Base-by-base conservation (phyloP, 2,329 filamentous ascomycete genomes). In the Dothistroma septosporum region DNA sequence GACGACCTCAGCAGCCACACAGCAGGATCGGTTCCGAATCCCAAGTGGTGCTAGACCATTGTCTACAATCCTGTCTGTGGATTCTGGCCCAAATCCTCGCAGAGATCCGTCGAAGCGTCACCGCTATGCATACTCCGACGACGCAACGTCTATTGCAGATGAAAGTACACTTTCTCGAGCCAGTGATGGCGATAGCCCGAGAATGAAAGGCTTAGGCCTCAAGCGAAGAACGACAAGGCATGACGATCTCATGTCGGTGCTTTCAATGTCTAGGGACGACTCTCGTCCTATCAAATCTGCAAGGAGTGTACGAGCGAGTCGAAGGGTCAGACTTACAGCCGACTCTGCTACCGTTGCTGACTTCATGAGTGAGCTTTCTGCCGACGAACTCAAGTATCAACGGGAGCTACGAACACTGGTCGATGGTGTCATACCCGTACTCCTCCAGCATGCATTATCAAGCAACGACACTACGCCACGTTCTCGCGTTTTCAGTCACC, bases 351-450 rank as follows among this genome's bases (percentile, higher is more conserved):
- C 88, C 0, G 81, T 91, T 11, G 81, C 85, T 22, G 91, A 93
- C 64, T 79, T 97, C 21, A 83, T 97, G 73, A 82, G 83, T 56
- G 92, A 96, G 71, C 86, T 99, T 64, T 81, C 85, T 11, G 84
- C 88, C 5, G 94, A 97, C 68, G 94, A 99, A 75, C 79, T 84
- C 49, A 89, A 94, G 67, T 99, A 97, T 72, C 88, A 89, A 76
- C 85, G 92, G 58, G 94, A 99, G 75, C 82, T 99, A 33, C 91
- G 92, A 72, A 97, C 94, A 0, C 78, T 99, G 33, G 92, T 97
- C 8, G 92, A 96, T 69, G 94, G 94, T 59, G 93, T 99, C 22
- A 90, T 99, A 59, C 94, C 94, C 0, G 93, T 97, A 1, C 82
- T 99, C 1, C 79, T 99, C 55, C 91, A 88, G 10, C 91, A 92